phyloP scores from a whole-genome alignment of 2,329 filamentous ascomycete species.

The Calonectria fujianensis region DNA sequence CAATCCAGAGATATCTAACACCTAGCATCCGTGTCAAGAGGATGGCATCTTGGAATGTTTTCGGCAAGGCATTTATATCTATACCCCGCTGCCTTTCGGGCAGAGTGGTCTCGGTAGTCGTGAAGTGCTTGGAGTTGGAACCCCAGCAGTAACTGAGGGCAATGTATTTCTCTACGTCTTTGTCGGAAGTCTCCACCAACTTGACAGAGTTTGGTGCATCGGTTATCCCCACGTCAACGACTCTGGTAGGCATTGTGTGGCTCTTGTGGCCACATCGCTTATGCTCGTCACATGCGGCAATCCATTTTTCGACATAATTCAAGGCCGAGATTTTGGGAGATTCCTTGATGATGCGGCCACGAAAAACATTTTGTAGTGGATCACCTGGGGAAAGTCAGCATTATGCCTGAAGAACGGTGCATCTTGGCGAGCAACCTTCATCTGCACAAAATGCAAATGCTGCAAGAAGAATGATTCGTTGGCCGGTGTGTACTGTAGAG shows the following conservation, averaged over 20 bases:
- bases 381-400: constrained; percentile 10
- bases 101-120: constrained; percentile 26
- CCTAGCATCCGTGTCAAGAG: constrained; percentile 19
- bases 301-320: background rate
- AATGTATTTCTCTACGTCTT: constrained; percentile 21
- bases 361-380: constrained; percentile 2
- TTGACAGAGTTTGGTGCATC: background rate
- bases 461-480: constrained; percentile 16
- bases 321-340: background rate
- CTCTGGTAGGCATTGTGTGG: background rate
- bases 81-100: constrained; percentile 20
- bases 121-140: constrained; percentile 10
- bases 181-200: background rate
- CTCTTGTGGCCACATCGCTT: background rate
- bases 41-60: constrained; percentile 36
- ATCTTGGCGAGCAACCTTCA: constrained; percentile 9
- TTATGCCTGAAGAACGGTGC: background rate
- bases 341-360: constrained; percentile 7
- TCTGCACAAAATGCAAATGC: constrained; percentile 28
- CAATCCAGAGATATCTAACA: constrained; percentile 37
- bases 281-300: constrained; percentile 22
- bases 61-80: constrained; percentile 19
- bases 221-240: constrained; percentile 2
- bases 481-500: background rate
- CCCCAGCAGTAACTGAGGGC: constrained; percentile 44